phyloP scores from a whole-genome alignment of 352 stramenopile genomes.

The Thalassiosira livingstoniorum region DNA sequence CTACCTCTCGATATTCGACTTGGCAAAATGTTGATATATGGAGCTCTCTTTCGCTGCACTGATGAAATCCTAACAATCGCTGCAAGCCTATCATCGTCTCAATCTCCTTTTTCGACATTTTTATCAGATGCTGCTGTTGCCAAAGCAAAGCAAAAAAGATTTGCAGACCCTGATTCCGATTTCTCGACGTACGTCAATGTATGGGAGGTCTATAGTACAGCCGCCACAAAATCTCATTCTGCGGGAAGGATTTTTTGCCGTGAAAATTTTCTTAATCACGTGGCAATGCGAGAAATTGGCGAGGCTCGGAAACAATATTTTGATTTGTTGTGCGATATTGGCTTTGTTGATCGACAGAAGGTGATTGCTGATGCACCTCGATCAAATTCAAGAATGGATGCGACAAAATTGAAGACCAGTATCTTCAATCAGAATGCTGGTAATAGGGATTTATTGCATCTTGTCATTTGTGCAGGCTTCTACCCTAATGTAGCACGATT shows the following conservation, averaged over 20 bases:
- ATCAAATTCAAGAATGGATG: conserved; percentile 31
- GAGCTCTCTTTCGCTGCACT: conserved; percentile 92
- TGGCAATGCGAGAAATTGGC: conserved; percentile 69
- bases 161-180: conserved; percentile 72
- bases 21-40: conserved; percentile 97
- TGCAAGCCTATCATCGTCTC: conserved; percentile 68
- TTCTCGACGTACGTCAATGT: conserved; percentile 79
- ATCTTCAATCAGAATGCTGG: conserved; percentile 61
- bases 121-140: conserved; percentile 58
- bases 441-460: conserved; percentile 64
- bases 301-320: conserved; percentile 69
- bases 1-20: conserved; percentile 96
- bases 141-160: conserved; percentile 67
- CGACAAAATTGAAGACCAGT: conserved; percentile 30
- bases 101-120: conserved; percentile 74
- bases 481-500: conserved; percentile 78
- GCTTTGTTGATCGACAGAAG: conserved; percentile 62
- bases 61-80: conserved; percentile 84
- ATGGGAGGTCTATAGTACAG: conserved; percentile 66
- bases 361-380: neutral
- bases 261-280: conserved; percentile 74
- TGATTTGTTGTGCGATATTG: conserved; percentile 71
- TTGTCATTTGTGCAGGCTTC: conserved; percentile 76
- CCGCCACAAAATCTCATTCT: neutral
- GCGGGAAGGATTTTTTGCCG: conserved; percentile 62